Evolutionary conservation across 495 filamentous ascomycete genomes (phyloP), one percentile per base, ranked within the genome.

Genomic region (Annulohypoxylon bovei): DNA sequence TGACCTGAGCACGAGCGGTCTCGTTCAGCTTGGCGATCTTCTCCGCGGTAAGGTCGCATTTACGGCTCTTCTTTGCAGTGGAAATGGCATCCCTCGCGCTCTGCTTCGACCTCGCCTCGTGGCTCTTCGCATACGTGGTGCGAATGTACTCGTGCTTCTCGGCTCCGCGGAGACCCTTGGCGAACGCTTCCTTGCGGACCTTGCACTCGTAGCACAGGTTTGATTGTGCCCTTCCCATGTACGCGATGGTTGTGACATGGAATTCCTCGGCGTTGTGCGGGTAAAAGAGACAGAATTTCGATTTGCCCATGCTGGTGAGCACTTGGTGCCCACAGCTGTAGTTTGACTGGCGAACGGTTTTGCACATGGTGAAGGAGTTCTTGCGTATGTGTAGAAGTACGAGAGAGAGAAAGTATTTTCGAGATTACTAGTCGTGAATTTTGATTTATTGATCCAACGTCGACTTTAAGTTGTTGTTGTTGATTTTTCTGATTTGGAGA

Each of bases 271-370:
- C 18, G 4, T 11, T 14, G 47, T 70, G 67, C 0, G 67, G 61
- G 61, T 55, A 61, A 12, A 65, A 70, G 20, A 70, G 67, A 32
- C 67, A 70, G 39, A 65, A 70, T 8, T 23, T 39, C 1, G 46
- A 8, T 1, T 54, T 35, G 1, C 40, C 18, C 28, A 28, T 42
- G 46, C 18, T 18, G 6, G 42, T 33, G 7, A 54, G 37, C 11
- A 60, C 3, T 25, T 65, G 67, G 16, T 70, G 67, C 3, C 67
- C 67, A 44, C 67, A 70, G 28, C 37, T 65, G 56, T 42, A 12
- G 55, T 61, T 64, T 8, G 20, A 22, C 18, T 50, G 61, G 18
- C 5, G 54, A 42, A 27, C 61, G 59, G 5, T 7, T 27, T 1
- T 20, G 11, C 67, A 70, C 67, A 65, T 59, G 8, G 11, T 16